These are phyloP conservation scores for Prosopis cineraria DNA, from an alignment of 306 rosid species.

Conservation along the genomic window DNA sequence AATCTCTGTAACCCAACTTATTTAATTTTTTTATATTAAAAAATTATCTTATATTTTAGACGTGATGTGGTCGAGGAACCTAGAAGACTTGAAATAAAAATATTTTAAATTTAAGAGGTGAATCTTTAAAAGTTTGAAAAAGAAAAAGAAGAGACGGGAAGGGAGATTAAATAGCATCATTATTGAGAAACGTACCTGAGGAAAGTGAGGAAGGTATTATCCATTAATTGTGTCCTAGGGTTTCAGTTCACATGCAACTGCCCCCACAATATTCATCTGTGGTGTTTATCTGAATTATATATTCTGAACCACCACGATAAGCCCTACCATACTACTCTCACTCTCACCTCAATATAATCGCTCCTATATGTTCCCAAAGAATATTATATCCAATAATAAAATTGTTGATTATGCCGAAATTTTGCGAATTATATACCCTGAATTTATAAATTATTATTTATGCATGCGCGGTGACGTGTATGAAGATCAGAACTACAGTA, in stretches of 20 bases:
- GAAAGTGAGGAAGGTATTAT: background rate
- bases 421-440: background rate
- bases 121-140: background rate
- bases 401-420: too few species aligned
- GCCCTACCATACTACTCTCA: background rate
- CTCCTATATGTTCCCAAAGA: too few species aligned
- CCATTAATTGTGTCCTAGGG: slow-evolving; percentile 11
- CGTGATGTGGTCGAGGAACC: too few species aligned
- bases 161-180: background rate
- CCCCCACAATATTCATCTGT: background rate
- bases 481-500: background rate
- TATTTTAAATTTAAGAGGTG: background rate
- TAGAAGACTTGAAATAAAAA: too few species aligned
- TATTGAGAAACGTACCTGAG: background rate
- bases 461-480: background rate
- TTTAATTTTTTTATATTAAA: too few species aligned
- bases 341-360: background rate
- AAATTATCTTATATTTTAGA: too few species aligned
- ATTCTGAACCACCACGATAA: background rate
- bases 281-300: background rate
- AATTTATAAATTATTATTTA: background rate
- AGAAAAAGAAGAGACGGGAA: background rate
- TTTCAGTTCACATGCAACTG: background rate
- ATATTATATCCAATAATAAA: too few species aligned
- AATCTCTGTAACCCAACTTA: too few species aligned